Evolutionary conservation across 305 asterid genomes (phyloP), one percentile per base, ranked within the genome.

Genomic region (Withania somnifera): DNA sequence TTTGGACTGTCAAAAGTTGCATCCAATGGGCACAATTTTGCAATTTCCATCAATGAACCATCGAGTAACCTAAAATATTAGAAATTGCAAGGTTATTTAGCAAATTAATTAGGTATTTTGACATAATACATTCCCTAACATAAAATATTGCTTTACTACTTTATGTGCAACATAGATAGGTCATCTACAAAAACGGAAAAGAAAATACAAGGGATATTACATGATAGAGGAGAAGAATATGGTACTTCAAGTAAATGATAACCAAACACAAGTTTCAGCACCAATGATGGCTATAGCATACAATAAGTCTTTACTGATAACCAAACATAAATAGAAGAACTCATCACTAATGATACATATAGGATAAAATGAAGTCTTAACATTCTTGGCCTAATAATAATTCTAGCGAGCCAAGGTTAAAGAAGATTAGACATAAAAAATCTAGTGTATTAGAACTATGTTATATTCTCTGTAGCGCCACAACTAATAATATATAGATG

Each of bases 11-110:
- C 99, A 85, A 54, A 97, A 82, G 94, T 92, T 68, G 98, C 99
- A 91, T 97, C 98, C 85, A 97, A 58, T 38, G 99, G 98, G 87
- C 93, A 97, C 38, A 97, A 93, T 89, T 94, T 94, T 2, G 93
- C 87, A 52, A 97, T 94, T 89, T 92, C 94, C 99, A 97, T 93
- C 89, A 94, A 85, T 64, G 98, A 93, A 84, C 99, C 98, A 89
- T 97, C 98, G 15, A 97, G 98, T 87, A 94, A 87, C 88, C 99
- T 97, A 84, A 38, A 83, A 79, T 32, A 73, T 68, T 69, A 66
- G 42, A 50, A 73, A 73, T 47, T 24, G 24, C 60, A 73, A 73
- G 60, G 60, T 26, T 50, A 73, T 50, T 26, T 47, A 26, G 15
- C 42, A 47, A 73, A 60, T 73, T 73, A 47, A 47, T 73, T 26